Conservation (phyloP, 768 basidiomycete species). For the Lactarius hatsudake region DNA sequence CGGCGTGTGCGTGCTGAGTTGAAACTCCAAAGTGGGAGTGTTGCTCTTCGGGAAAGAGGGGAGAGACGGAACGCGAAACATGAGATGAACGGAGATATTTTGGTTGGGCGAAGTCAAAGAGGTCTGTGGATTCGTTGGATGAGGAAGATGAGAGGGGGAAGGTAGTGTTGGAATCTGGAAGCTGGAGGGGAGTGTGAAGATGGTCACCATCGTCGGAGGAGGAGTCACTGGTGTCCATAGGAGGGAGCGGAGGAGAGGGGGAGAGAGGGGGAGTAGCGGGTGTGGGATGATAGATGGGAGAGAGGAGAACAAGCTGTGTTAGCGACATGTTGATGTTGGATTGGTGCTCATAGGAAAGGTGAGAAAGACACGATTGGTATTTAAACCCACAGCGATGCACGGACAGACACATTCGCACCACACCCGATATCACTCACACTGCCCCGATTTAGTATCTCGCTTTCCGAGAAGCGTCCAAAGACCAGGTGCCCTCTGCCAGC, state of each 20-base stretch:
- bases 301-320: slow-evolving; percentile 9
- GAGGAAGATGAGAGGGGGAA: slow-evolving; percentile 9
- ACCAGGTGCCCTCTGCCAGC: not conserved
- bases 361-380: slow-evolving; percentile 15
- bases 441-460: not conserved
- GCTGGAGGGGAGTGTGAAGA: slow-evolving; percentile 26
- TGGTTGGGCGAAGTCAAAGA: slow-evolving; percentile 15
- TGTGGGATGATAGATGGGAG: slow-evolving; percentile 20
- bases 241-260: slow-evolving; percentile 12
- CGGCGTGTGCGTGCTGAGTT: not conserved
- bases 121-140: slow-evolving; percentile 17
- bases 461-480: not conserved
- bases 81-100: slow-evolving; percentile 27
- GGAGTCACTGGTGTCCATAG: slow-evolving; percentile 27
- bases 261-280: slow-evolving; percentile 17
- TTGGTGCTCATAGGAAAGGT: not conserved
- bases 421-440: slow-evolving; percentile 1
- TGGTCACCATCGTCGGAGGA: slow-evolving; percentile 28
- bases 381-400: slow-evolving; percentile 10
- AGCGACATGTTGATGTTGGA: slow-evolving; percentile 5
- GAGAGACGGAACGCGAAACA: slow-evolving; percentile 23
- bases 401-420: not conserved
- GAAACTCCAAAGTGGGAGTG: slow-evolving; percentile 9
- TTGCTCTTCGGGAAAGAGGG: slow-evolving; percentile 18
- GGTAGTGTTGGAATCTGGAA: slow-evolving; percentile 12